These are phyloP conservation scores for Fonsecaea pugnacius DNA, from an alignment of 2,329 filamentous ascomycete species.

Conservation along the genomic window DNA sequence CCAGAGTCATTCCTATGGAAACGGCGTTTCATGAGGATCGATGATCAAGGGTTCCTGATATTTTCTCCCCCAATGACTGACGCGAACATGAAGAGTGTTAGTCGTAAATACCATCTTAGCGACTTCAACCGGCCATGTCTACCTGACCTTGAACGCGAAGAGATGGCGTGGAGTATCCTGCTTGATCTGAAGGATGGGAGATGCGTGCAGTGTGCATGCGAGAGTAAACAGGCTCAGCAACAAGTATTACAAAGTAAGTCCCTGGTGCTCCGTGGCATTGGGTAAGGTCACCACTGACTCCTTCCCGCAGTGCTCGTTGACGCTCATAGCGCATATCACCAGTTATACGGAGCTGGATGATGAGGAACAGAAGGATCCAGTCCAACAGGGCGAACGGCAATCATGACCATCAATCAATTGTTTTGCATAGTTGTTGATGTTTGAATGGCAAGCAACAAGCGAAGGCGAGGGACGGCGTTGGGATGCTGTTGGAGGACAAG, in stretches of 20 bases:
- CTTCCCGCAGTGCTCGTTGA: conserved; percentile 46
- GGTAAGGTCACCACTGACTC: conserved; percentile 5
- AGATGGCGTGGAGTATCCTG: conserved; percentile 82
- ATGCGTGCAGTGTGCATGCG: conserved; percentile 66
- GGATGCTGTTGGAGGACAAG: conserved; percentile 18
- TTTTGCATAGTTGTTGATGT: conserved; percentile 21
- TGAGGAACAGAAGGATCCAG: conserved; percentile 1
- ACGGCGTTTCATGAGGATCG: conserved; percentile 82
- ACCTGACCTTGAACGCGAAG: conserved; percentile 88
- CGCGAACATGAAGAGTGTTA: conserved; percentile 62
- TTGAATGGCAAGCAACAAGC: conserved; percentile 27
- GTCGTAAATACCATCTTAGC: conserved; percentile 81
- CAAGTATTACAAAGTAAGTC: conserved; percentile 57
- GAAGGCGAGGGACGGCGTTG: conserved; percentile 22
- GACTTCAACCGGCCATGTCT: conserved; percentile 80
- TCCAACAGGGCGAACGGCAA: conserved; percentile 14
- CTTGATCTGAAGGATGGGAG: conserved; percentile 66
- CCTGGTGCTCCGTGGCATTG: not conserved
- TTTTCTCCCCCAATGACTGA: conserved; percentile 72
- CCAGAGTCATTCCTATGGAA: conserved; percentile 97
- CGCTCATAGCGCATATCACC: conserved; percentile 45
- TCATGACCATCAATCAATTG: conserved; percentile 15
- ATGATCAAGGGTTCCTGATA: conserved; percentile 80
- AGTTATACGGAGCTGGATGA: conserved; percentile 33
- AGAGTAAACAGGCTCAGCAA: conserved; percentile 59